A percentile compares a stretch with the other conserved stretches of the same genome.
These are phyloP conservation scores for Coprinopsis strossmayeri DNA, from an alignment of 768 basidiomycete genomes.

Conservation along the genomic window DNA sequence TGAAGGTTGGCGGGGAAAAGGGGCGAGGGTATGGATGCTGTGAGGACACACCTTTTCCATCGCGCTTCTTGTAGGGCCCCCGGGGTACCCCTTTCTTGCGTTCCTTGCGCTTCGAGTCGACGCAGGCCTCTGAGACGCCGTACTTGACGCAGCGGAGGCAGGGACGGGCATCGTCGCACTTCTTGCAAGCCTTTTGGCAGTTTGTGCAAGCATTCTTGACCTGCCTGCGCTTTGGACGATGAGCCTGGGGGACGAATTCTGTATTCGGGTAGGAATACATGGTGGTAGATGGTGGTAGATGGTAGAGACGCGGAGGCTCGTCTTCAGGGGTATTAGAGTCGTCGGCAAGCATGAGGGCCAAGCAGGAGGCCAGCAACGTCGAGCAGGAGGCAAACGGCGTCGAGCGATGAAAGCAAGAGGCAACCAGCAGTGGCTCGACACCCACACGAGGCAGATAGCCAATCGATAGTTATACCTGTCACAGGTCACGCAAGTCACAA, in stretches of 20 bases:
- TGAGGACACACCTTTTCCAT: conserved; percentile 69
- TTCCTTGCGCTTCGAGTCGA: conserved; percentile 90
- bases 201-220: conserved; percentile 91
- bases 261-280: conserved; percentile 50
- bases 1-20: conserved; percentile 12
- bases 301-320: conserved; percentile 21
- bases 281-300: conserved; percentile 38
- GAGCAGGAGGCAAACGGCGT: background rate
- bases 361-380: conserved; percentile 6
- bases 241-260: conserved; percentile 38
- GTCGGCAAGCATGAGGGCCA: conserved; percentile 1
- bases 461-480: too few species aligned
- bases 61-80: conserved; percentile 93
- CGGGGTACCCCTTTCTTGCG: conserved; percentile 83
- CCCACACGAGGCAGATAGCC: background rate
- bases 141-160: conserved; percentile 93
- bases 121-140: conserved; percentile 78
- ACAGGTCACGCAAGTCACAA: too few species aligned
- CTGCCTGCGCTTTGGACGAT: conserved; percentile 74
- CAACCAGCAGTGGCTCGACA: background rate
- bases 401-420: background rate
- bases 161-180: conserved; percentile 86
- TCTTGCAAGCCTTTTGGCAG: conserved; percentile 89
- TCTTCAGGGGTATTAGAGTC: conserved; percentile 6
- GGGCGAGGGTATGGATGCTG: conserved; percentile 5